A percentile compares a stretch with the other conserved stretches of the same genome.
These are phyloP conservation scores for Cytidiella melzeri DNA, from an alignment of 768 basidiomycete species.

Conservation along the genomic window DNA sequence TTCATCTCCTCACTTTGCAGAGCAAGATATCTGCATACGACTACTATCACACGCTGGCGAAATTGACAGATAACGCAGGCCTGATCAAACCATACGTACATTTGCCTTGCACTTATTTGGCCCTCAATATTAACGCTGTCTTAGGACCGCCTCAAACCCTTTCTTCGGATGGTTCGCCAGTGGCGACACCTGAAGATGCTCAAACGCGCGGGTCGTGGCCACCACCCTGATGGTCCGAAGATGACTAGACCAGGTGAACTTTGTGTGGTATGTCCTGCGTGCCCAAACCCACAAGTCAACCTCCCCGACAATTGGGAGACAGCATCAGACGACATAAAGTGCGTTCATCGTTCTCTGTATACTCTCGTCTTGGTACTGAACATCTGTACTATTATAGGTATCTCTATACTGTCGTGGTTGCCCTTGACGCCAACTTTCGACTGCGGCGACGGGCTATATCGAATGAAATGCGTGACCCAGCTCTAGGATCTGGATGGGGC, in stretches of 20 bases:
- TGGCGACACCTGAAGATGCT: conserved; percentile 17
- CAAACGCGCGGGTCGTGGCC: conserved; percentile 18
- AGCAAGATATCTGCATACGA: conserved; percentile 7
- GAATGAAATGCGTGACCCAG: conserved; percentile 13
- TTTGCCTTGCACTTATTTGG: background rate
- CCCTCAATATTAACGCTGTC: background rate
- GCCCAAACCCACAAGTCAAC: conserved; percentile 20
- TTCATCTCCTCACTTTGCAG: conserved; percentile 8
- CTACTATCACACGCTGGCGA: conserved; percentile 5
- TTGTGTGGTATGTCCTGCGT: conserved; percentile 19
- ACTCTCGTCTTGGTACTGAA: background rate
- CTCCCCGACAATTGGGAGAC: conserved; percentile 16
- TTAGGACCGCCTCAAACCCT: conserved; percentile 15
- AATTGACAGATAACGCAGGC: background rate
- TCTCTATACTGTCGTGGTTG: conserved; percentile 20
- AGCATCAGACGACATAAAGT: conserved; percentile 11
- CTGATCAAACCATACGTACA: conserved; percentile 6
- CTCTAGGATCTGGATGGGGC: conserved; percentile 20
- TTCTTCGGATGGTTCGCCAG: conserved; percentile 12
- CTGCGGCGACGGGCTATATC: conserved; percentile 18
- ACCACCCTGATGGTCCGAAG: conserved; percentile 14
- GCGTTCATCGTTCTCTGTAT: no score
- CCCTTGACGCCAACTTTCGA: conserved; percentile 26
- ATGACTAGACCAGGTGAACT: conserved; percentile 11
- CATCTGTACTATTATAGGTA: conserved; percentile 16